Evolutionary conservation across 2,329 filamentous ascomycete genomes (phyloP).

Genomic region (Trichoderma simmonsii): DNA sequence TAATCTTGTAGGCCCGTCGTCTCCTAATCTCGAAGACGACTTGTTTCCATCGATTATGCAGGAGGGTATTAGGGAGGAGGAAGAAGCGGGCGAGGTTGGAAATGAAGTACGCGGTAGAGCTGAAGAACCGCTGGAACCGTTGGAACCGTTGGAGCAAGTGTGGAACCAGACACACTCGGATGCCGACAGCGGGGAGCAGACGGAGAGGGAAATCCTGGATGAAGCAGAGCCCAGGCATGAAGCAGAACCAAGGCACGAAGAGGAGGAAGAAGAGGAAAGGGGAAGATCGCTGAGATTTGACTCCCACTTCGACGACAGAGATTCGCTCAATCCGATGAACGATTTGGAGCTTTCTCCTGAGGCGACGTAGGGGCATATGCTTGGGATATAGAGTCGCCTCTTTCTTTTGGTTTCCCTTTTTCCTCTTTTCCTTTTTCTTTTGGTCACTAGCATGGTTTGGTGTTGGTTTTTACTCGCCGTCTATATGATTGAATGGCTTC

Average conservation of each 20-base stretch:
- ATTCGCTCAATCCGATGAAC: constrained; percentile 24
- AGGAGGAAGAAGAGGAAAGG: constrained; percentile 10
- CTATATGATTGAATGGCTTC: constrained; percentile 12
- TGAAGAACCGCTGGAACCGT: not conserved
- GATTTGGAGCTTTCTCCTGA: constrained; percentile 6
- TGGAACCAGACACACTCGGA: not conserved
- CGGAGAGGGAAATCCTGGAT: not conserved
- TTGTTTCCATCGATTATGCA: constrained; percentile 19
- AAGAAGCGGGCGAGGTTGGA: constrained; percentile 15
- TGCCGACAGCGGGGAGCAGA: not conserved
- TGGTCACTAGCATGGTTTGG: constrained; percentile 3
- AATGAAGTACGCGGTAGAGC: not conserved
- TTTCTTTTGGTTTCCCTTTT: not conserved
- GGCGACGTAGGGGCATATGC: not conserved
- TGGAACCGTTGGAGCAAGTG: not conserved
- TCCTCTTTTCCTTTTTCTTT: not conserved
- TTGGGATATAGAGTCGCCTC: not conserved
- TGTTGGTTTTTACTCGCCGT: not conserved
- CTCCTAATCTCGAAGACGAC: constrained; percentile 6
- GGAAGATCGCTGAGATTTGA: constrained; percentile 18
- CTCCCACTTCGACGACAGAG: constrained; percentile 19
- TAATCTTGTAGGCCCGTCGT: constrained; percentile 24
- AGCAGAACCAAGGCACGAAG: not conserved
- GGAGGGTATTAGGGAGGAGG: constrained; percentile 17
- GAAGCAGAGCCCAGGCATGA: not conserved